Conservation (phyloP, 1,139 yeast species). For the Zygosaccharomyces sapae region DNA sequence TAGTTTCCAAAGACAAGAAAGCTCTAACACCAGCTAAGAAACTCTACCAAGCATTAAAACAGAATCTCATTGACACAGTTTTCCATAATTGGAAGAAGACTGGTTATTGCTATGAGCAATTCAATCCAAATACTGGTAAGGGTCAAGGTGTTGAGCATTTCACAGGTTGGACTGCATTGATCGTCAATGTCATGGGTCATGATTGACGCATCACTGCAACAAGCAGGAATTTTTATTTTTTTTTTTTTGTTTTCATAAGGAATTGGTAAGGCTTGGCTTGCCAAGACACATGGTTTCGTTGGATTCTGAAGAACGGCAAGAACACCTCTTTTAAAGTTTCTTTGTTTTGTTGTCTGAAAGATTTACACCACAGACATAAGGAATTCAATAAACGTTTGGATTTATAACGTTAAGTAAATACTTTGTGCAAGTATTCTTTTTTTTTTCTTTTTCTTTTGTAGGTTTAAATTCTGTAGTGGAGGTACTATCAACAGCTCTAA, state of each 20-base stretch:
- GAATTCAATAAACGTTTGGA: not conserved
- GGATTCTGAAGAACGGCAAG: too few species aligned
- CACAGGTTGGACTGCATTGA: constrained; percentile 90
- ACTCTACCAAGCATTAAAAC: constrained; percentile 56
- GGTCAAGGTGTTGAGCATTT: constrained; percentile 86
- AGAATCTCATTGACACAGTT: constrained; percentile 65
- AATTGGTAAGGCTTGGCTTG: too few species aligned
- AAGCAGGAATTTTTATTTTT: too few species aligned
- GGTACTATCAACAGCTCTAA: too few species aligned
- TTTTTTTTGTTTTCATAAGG: too few species aligned
- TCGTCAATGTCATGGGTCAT: constrained; percentile 68
- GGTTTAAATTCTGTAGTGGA: too few species aligned
- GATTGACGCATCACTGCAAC: constrained; percentile 3
- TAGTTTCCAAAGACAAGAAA: constrained; percentile 17
- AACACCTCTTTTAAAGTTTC: too few species aligned
- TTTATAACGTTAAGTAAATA: too few species aligned
- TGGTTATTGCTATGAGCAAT: constrained; percentile 90
- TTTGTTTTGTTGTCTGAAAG: too few species aligned
- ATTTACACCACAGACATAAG: not conserved
- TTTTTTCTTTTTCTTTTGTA: too few species aligned
- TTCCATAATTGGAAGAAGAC: constrained; percentile 64
- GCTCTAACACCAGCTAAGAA: constrained; percentile 37
- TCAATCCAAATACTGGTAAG: constrained; percentile 68
- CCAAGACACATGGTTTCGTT: too few species aligned
- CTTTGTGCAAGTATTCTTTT: too few species aligned